phyloP scores from a whole-genome alignment of 208 protist genomes.

The Naegleria fowleri region DNA sequence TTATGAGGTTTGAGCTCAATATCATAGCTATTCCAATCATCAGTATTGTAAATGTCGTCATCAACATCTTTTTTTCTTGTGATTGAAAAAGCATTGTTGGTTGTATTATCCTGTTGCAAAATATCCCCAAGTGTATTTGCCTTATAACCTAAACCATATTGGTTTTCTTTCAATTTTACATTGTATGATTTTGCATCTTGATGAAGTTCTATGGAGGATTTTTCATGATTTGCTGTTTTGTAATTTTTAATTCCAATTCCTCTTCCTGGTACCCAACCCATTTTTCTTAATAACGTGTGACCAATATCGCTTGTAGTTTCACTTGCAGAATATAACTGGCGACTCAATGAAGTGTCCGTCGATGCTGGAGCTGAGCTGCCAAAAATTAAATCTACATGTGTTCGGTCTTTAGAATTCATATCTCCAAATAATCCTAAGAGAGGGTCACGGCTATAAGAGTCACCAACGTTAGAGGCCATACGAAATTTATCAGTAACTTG shows the following conservation, averaged over 20 bases:
- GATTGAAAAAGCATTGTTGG: too few relatives aligned
- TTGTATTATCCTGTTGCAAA: neutral
- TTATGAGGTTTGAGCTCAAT: neutral
- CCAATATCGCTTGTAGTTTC: neutral
- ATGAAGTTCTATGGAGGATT: neutral
- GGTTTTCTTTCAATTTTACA: neutral
- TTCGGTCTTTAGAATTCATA: neutral
- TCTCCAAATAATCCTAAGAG: neutral
- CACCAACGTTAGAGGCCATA: neutral
- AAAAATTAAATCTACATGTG: neutral
- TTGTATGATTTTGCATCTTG: neutral
- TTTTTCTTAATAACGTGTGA: neutral
- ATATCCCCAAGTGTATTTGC: neutral
- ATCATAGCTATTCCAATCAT: neutral
- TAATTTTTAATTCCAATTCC: neutral
- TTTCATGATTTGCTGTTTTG: neutral
- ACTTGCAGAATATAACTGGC: neutral
- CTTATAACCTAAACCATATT: neutral
- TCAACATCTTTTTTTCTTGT: neutral
- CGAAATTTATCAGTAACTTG: slow-evolving; percentile 15
- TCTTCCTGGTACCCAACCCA: neutral
- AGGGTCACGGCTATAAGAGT: neutral
- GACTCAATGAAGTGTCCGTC: neutral
- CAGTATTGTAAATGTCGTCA: neutral
- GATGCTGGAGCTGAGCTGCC: neutral